Evolutionary conservation across 2,329 filamentous ascomycete species (phyloP), one percentile per base, ranked within the genome.

Genomic region (Hypocreales sp.): DNA sequence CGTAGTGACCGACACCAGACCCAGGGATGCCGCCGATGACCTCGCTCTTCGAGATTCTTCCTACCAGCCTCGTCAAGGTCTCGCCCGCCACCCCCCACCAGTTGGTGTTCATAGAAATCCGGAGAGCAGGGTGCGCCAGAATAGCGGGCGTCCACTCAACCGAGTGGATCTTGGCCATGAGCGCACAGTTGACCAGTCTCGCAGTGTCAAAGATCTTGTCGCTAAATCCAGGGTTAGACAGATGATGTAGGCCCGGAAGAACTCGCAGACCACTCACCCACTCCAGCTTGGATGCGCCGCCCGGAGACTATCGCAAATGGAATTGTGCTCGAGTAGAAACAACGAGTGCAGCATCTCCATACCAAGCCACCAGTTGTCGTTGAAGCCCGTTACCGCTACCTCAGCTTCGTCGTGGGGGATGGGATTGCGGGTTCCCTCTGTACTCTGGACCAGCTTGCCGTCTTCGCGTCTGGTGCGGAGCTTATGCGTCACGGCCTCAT

Each of bases 131-230:
- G 24, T 61, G 57, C 0, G 50, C 47, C 3, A 61, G 46, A 18
- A 63, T 60, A 4, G 56, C 58, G 2, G 56, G 58, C 4, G 58
- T 61, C 58, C 58, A 62, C 39, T 62, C 57, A 4, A 60, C 48
- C 0, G 58, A 61, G 33, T 62, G 58, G 22, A 62, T 61, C 40
- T 63, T 62, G 5, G 58, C 57, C 56, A 61, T 60, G 7, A 62
- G 40, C 1, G 56, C 56, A 25, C 49, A 58, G 33, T 59, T 61
- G 14, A 60, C 45, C 1, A 61, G 26, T 2, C 26, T 20, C 11
- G 26, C 26, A 2, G 15, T 16, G 15, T 27, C 26, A 15, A 27
- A 27, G 20, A 27, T 16, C 15, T 22, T 22, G 15, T 16, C 15
- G n/a, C 26, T 27, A 15, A 4, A 15, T n/a, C 8, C 21, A 14